Conservation (phyloP, 345 rosid species). For the Syzygium grande region DNA sequence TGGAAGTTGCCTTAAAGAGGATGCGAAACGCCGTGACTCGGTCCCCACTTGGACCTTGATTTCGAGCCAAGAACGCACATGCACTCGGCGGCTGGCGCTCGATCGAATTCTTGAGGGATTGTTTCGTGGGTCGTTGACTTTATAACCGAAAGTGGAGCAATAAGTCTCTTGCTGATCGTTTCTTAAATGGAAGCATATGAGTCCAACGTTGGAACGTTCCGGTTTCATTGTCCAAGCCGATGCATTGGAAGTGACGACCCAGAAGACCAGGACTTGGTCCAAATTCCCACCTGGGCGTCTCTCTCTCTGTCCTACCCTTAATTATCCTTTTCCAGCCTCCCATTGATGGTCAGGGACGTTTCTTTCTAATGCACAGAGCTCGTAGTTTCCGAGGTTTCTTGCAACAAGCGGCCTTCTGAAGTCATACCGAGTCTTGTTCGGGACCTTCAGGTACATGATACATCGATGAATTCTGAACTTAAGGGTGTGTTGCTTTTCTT, state of each 20-base stretch:
- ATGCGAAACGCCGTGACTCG: not conserved
- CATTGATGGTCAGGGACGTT: not conserved
- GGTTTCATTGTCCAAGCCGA: not conserved
- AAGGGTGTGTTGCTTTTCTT: not conserved
- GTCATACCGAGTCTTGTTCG: not conserved
- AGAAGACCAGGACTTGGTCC: not conserved
- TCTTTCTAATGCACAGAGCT: not conserved
- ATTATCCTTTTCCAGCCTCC: not conserved
- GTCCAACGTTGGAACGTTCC: not conserved
- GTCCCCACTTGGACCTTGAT: not conserved
- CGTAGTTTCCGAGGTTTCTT: not conserved
- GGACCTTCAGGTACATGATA: not conserved
- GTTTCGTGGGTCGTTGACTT: not conserved
- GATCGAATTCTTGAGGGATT: not conserved
- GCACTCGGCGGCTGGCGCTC: not conserved
- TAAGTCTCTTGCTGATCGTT: not conserved
- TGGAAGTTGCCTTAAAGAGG: not conserved
- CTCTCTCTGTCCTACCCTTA: not conserved
- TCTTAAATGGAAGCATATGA: not conserved
- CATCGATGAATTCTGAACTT: not conserved
- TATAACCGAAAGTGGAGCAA: not conserved
- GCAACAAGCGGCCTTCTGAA: not conserved
- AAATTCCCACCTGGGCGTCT: not conserved
- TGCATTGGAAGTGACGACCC: not conserved
- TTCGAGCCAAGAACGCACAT: not conserved